Percentiles rank a stretch among this genome's conserved stretches.
These are phyloP conservation scores for Pezicula neosporulosa DNA, from an alignment of 2,329 filamentous ascomycete genomes.

Conservation along the genomic window DNA sequence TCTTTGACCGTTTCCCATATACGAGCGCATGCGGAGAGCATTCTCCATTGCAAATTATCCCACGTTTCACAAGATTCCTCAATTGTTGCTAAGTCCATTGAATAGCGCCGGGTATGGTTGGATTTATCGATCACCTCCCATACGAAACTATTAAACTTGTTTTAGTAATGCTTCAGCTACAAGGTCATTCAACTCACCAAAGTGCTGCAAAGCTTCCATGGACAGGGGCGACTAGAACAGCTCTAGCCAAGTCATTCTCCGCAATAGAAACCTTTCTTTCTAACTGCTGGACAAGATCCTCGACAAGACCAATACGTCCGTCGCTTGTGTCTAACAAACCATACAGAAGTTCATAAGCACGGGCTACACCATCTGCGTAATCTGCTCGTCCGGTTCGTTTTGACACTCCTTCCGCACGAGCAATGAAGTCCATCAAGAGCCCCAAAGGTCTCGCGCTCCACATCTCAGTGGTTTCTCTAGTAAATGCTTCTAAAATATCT, in stretches of 20 bases:
- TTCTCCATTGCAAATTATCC: slow-evolving; percentile 42
- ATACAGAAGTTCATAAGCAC: slow-evolving; percentile 68
- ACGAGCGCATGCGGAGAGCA: slow-evolving; percentile 58
- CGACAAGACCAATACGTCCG: slow-evolving; percentile 47
- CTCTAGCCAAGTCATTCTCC: slow-evolving; percentile 59
- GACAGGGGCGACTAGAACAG: slow-evolving; percentile 63
- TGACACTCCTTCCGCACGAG: slow-evolving; percentile 54
- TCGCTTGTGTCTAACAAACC: slow-evolving; percentile 45
- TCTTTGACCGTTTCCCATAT: slow-evolving; percentile 75
- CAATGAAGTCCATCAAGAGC: slow-evolving; percentile 44
- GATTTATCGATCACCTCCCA: slow-evolving; percentile 18
- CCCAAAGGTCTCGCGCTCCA: background rate
- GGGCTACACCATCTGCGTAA: slow-evolving; percentile 86
- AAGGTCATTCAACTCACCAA: slow-evolving; percentile 38
- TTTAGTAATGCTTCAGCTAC: background rate
- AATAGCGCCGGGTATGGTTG: slow-evolving; percentile 5
- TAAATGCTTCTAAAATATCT: slow-evolving; percentile 1
- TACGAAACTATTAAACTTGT: slow-evolving; percentile 14
- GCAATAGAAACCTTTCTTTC: slow-evolving; percentile 63
- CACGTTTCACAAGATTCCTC: slow-evolving; percentile 8
- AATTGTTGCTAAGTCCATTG: slow-evolving; percentile 1
- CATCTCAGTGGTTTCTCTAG: background rate
- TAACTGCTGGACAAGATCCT: slow-evolving; percentile 55
- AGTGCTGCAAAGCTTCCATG: slow-evolving; percentile 69
- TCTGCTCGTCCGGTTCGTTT: slow-evolving; percentile 78